phyloP scores from a whole-genome alignment of 225 moss, liverwort and hornwort genomes.

The Anthoceros angustus region DNA sequence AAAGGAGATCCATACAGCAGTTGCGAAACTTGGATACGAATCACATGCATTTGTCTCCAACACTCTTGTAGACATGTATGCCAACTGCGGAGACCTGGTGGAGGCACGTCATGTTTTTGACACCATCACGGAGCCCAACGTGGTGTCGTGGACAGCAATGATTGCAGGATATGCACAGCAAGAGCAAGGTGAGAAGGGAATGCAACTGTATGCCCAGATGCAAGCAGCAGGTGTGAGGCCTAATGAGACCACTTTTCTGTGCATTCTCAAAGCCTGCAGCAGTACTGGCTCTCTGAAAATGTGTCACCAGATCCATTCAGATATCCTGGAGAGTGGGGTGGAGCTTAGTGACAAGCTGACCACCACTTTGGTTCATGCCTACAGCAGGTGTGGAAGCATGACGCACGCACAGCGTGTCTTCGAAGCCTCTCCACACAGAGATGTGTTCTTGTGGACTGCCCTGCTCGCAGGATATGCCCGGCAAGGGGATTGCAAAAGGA shows the following conservation, averaged over 20 bases:
- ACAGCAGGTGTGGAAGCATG: neutral
- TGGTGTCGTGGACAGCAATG: conserved; percentile 3
- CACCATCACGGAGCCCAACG: neutral
- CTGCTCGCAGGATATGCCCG: conserved; percentile 2
- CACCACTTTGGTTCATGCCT: neutral
- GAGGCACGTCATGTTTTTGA: neutral
- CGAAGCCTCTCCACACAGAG: neutral
- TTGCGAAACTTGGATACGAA: neutral
- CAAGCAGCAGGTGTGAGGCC: conserved; percentile 1
- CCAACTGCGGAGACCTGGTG: neutral
- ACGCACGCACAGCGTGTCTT: neutral
- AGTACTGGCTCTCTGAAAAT: neutral
- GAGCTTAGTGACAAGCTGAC: neutral
- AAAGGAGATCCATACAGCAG: neutral
- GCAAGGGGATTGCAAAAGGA: neutral
- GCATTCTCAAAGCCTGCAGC: conserved; percentile 1
- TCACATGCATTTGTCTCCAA: neutral
- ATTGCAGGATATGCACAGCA: neutral
- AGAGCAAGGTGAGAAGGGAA: neutral
- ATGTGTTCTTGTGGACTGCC: conserved; percentile 1
- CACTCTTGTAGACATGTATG: neutral
- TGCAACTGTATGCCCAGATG: neutral
- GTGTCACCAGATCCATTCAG: neutral
- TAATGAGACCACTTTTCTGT: neutral
- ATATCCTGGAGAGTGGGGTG: neutral